Evolutionary conservation across 2,329 filamentous ascomycete genomes (phyloP).

Genomic region (Clarireedia hainanense): DNA sequence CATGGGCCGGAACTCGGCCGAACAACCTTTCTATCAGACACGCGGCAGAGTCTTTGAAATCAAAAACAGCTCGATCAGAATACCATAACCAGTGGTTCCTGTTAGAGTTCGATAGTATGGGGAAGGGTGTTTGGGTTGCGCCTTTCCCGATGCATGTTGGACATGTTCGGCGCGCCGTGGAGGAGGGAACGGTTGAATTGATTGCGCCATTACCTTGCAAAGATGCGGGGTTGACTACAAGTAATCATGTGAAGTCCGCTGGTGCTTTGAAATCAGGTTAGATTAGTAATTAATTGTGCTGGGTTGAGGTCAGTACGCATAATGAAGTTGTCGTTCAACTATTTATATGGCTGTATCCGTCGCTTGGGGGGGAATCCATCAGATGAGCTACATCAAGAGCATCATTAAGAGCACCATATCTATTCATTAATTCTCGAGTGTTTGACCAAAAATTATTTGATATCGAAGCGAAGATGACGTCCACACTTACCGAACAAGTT

Average conservation of each 20-base stretch:
- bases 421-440: too few species aligned
- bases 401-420: not conserved
- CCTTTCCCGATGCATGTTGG: not conserved
- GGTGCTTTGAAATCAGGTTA: constrained; percentile 6
- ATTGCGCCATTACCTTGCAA: constrained; percentile 3
- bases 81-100: not conserved
- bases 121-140: not conserved
- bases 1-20: constrained; percentile 1
- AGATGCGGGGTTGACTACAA: not conserved
- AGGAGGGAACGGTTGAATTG: not conserved
- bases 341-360: not conserved
- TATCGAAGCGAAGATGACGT: not conserved
- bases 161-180: not conserved
- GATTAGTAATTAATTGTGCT: constrained; percentile 1
- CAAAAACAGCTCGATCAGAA: not conserved
- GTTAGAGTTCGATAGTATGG: not conserved
- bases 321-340: not conserved
- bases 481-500: constrained; percentile 7
- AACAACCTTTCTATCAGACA: not conserved
- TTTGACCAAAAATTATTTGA: not conserved
- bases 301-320: not conserved
- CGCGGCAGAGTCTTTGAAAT: not conserved
- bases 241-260: not conserved
- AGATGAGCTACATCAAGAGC: not conserved
- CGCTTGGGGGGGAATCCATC: not conserved